phyloP scores from a whole-genome alignment of 192 early-diverging fungal species.

The Dissophora ornata region DNA sequence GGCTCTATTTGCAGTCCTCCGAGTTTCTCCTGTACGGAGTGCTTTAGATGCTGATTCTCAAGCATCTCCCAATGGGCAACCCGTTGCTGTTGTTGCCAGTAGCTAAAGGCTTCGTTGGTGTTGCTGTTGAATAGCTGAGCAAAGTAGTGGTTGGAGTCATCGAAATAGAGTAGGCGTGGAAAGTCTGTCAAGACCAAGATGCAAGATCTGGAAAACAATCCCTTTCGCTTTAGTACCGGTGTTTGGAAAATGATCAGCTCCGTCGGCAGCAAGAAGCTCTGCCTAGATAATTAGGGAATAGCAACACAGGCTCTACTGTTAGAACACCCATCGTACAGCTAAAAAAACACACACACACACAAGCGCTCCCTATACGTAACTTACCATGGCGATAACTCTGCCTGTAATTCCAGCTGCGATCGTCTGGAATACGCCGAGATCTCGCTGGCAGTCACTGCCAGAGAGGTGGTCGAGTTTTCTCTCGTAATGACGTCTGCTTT shows the following conservation, averaged over 20 bases:
- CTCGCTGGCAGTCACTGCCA: slow-evolving; percentile 40
- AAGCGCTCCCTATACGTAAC: no score
- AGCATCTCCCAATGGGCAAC: slow-evolving; percentile 11
- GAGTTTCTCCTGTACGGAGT: slow-evolving; percentile 14
- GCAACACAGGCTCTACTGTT: no score
- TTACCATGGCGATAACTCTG: slow-evolving; percentile 42
- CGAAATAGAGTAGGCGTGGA: slow-evolving; percentile 74
- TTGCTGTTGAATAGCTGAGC: slow-evolving; percentile 45
- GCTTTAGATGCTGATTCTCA: slow-evolving; percentile 9
- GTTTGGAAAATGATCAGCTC: slow-evolving; percentile 73
- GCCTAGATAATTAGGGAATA: slow-evolving; percentile 33
- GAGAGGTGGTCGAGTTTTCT: slow-evolving; percentile 39
- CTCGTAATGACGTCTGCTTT: slow-evolving; percentile 6
- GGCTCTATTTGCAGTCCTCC: slow-evolving; percentile 1
- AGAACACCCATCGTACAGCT: slow-evolving; percentile 23
- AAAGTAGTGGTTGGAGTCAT: slow-evolving; percentile 58
- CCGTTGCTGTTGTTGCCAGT: slow-evolving; percentile 34
- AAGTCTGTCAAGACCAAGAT: slow-evolving; percentile 76
- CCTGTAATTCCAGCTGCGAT: slow-evolving; percentile 23
- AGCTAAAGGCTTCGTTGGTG: slow-evolving; percentile 32
- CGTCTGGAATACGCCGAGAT: slow-evolving; percentile 29
- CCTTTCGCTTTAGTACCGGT: slow-evolving; percentile 66
- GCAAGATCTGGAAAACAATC: slow-evolving; percentile 66
- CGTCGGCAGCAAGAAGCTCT: slow-evolving; percentile 57
- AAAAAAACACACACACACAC: slow-evolving; percentile 3